Base-by-base conservation (phyloP, 805 yeast species). In the Lipomyces yamadae region DNA sequence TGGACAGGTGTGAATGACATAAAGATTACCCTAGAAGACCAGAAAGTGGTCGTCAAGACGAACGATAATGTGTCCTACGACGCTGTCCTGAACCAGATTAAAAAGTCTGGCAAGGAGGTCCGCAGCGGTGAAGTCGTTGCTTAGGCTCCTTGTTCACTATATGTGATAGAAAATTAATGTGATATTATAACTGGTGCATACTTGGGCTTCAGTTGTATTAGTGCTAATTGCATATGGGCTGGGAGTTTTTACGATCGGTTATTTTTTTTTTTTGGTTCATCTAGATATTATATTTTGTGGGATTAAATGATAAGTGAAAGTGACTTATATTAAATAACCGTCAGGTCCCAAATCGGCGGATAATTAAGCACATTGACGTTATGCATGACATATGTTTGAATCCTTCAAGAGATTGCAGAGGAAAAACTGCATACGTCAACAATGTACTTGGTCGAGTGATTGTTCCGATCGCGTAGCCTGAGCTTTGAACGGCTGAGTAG, bases 91-190 rank as follows among this genome's bases (percentile, higher is more conserved):
- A 87, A 83, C 62, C 87, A 92, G 64, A 94, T 94, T 70, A 81
- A 88, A 69, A 94, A 94, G 82, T 92, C 98, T 0, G 98, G 98
- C 48, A 94, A 94, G 81, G 86, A 86, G 73, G 89, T 94, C 66
- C 81, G 83, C 58, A 81, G 83, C 37, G 97, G 97, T 11, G 83
- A 83, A 73, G 80, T 83, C 56, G 74, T 88, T 62, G 81, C 78
- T 58, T 84, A 78, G 65, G 10, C 48, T 42, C 48, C n/a, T 42
- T 15, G 18, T 42, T 5, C 48, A 42, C 3, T 15, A 15, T 4
- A 24, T 15, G 10, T 15, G n/a, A 5, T 42, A 42, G 18, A 24
- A 6, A 42, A 42, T 6, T 3, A n/a, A 3, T n/a, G 24, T 42
- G 48, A 42, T 42, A 42, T 7, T 15, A n/a, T 13, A 10, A n/a